Evolutionary conservation across 2,329 filamentous ascomycete genomes (phyloP).

Genomic region (Sarocladium oryzae): DNA sequence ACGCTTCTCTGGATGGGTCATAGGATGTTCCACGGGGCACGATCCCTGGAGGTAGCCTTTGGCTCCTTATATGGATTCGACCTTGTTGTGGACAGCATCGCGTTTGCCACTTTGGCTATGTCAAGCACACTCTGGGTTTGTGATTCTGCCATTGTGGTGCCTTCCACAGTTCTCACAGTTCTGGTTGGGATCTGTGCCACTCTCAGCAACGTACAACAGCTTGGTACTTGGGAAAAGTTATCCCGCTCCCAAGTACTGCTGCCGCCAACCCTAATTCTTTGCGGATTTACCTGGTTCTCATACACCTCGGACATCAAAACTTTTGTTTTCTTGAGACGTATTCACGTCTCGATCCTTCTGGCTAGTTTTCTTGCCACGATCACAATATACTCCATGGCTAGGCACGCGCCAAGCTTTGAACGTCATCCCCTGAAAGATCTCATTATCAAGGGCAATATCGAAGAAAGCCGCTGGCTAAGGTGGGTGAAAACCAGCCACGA

Average conservation of each 20-base stretch:
- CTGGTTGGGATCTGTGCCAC: slow-evolving; percentile 32
- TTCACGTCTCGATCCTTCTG: slow-evolving; percentile 32
- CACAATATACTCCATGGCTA: slow-evolving; percentile 29
- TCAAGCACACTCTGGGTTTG: slow-evolving; percentile 40
- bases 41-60: slow-evolving; percentile 24
- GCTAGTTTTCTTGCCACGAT: slow-evolving; percentile 29
- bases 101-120: slow-evolving; percentile 36
- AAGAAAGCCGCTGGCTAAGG: slow-evolving; percentile 42
- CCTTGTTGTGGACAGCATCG: slow-evolving; percentile 39
- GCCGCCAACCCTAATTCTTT: slow-evolving; percentile 31
- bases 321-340: slow-evolving; percentile 36
- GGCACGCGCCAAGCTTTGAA: slow-evolving; percentile 21
- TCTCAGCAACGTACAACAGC: slow-evolving; percentile 26
- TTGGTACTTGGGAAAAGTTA: slow-evolving; percentile 41
- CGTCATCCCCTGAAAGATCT: slow-evolving; percentile 43
- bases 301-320: slow-evolving; percentile 37
- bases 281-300: slow-evolving; percentile 36
- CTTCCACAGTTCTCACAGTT: slow-evolving; percentile 37
- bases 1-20: slow-evolving; percentile 28
- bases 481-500: slow-evolving; percentile 41
- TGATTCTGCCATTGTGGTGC: slow-evolving; percentile 37
- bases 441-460: slow-evolving; percentile 41
- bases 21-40: slow-evolving; percentile 18
- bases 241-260: slow-evolving; percentile 28
- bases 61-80: slow-evolving; percentile 43